Conservation (phyloP, 805 yeast genomes). For the Wickerhamiella cacticola region DNA sequence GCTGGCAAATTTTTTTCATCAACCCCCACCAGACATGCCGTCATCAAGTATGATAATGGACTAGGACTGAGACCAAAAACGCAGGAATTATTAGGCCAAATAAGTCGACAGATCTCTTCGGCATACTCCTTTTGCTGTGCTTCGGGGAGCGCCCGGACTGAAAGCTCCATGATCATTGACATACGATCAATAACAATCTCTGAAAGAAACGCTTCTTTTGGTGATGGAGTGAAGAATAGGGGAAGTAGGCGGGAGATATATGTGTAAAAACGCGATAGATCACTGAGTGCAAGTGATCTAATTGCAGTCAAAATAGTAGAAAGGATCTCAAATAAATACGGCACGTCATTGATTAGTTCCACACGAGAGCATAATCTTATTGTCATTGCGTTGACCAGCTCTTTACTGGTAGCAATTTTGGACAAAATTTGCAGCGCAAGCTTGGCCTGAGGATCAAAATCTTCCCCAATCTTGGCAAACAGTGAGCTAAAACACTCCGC, state of each 20-base stretch:
- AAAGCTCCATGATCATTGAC: constrained; percentile 20
- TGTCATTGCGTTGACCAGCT: constrained; percentile 31
- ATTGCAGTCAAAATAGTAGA: constrained; percentile 25
- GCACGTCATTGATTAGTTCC: constrained; percentile 16
- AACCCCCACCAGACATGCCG: constrained; percentile 15
- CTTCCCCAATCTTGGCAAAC: constrained; percentile 40
- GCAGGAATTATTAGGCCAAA: constrained; percentile 10
- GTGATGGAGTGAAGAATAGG: constrained; percentile 1
- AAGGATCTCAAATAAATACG: constrained; percentile 22
- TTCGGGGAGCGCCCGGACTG: constrained; percentile 19
- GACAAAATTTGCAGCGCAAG: constrained; percentile 28
- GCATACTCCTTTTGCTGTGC: constrained; percentile 17
- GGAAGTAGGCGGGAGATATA: constrained; percentile 5
- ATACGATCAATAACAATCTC: constrained; percentile 18
- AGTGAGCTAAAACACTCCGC: constrained; percentile 43
- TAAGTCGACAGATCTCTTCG: constrained; percentile 14
- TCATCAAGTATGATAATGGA: constrained; percentile 10
- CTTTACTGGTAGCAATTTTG: constrained; percentile 27
- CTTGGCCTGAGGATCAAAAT: constrained; percentile 27
- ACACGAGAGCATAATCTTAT: constrained; percentile 32
- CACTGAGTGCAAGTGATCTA: constrained; percentile 15
- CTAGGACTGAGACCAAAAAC: constrained; percentile 11
- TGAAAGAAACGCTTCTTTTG: constrained; percentile 1
- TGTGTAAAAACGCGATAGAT: constrained; percentile 18
- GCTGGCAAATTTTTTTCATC: constrained; percentile 10